Evolutionary conservation across 257 asterid genomes (phyloP).

Genomic region (Rubia yunnanensis): DNA sequence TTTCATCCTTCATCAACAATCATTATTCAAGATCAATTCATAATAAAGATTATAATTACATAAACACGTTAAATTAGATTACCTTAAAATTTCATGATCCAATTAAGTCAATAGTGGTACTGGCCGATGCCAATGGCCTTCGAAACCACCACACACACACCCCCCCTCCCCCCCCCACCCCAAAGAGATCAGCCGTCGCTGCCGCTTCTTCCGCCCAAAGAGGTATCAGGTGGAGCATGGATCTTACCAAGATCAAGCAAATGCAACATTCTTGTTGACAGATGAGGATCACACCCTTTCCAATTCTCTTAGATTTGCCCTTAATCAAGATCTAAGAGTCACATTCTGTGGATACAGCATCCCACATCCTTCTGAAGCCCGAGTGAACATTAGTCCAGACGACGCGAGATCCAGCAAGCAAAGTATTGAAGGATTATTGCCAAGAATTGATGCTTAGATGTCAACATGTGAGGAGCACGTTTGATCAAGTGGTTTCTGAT

Average conservation of each 20-base stretch:
- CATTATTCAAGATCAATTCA: no score
- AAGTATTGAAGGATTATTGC: conserved; percentile 74
- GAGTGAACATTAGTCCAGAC: conserved; percentile 88
- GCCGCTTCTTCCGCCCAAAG: no score
- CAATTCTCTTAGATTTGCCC: conserved; percentile 63
- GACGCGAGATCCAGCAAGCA: conserved; percentile 83
- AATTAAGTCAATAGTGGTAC: no score
- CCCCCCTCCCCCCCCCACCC: no score
- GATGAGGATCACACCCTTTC: conserved; percentile 92
- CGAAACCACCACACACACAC: no score
- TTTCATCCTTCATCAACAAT: no score
- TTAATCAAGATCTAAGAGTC: conserved; percentile 85
- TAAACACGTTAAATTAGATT: no score
- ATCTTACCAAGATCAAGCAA: conserved; percentile 48
- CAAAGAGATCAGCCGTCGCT: no score
- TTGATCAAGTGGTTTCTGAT: conserved; percentile 54
- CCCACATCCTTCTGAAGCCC: conserved; percentile 92
- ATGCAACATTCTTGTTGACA: conserved; percentile 63
- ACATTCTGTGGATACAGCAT: conserved; percentile 88
- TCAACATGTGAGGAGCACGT: conserved; percentile 56
- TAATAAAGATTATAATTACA: no score
- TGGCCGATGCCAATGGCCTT: no score
- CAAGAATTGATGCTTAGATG: conserved; percentile 70
- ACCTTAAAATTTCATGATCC: no score
- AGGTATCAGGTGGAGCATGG: conserved; percentile 63